phyloP scores from a whole-genome alignment of 148 eudicot species.

The Cornus controversa region DNA sequence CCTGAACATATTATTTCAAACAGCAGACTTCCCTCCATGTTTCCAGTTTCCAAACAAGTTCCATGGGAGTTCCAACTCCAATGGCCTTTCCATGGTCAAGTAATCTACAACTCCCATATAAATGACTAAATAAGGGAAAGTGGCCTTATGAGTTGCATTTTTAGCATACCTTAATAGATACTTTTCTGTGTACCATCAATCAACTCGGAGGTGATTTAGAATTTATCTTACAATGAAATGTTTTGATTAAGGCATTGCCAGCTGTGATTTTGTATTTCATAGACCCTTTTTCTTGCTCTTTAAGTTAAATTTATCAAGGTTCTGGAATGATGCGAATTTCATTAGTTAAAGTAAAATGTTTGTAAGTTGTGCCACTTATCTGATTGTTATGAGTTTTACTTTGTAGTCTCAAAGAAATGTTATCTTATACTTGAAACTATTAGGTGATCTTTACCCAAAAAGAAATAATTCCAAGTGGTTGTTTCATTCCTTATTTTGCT shows the following conservation, averaged over 20 bases:
- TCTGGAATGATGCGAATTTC: background rate
- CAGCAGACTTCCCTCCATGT: background rate
- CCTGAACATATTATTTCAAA: background rate
- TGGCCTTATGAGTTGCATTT: background rate
- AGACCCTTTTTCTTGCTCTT: background rate
- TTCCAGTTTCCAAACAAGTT: background rate
- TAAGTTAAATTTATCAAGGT: background rate
- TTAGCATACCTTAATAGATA: background rate
- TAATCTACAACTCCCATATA: background rate
- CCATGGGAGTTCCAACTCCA: background rate
- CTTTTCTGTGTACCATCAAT: background rate
- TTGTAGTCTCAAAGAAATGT: constrained; percentile 1
- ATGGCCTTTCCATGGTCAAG: background rate
- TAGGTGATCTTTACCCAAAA: constrained; percentile 4
- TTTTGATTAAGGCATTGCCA: background rate
- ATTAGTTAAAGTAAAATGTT: background rate
- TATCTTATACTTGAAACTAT: background rate
- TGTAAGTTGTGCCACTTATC: background rate
- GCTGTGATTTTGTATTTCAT: background rate
- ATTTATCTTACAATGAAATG: constrained; percentile 3
- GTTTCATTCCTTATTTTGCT: background rate
- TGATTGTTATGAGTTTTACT: background rate
- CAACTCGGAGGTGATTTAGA: background rate
- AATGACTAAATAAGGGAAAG: too few species aligned
- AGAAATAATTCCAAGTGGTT: background rate